Evolutionary conservation across 352 stramenopile species (phyloP).

Genomic region (Aphanomyces astaci): DNA sequence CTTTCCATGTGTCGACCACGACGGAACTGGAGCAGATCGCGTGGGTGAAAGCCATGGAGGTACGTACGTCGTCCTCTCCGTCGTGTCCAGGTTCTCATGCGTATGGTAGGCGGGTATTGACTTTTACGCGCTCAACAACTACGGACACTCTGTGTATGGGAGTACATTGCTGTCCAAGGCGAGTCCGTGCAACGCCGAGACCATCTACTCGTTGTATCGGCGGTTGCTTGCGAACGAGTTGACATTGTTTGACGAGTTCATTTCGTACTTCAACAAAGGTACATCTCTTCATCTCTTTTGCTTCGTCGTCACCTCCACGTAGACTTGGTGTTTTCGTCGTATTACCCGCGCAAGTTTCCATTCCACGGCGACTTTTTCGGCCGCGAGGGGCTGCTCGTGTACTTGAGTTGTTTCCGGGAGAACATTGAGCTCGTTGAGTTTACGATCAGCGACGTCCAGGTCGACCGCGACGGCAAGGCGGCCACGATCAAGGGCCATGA

Average conservation of each 20-base stretch:
- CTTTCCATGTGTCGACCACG: conserved; percentile 71
- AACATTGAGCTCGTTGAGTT: conserved; percentile 80
- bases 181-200: conserved; percentile 56
- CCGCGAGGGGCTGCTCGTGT: conserved; percentile 71
- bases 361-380: conserved; percentile 82
- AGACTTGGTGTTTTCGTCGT: conserved; percentile 80
- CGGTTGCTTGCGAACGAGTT: conserved; percentile 55
- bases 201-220: conserved; percentile 68
- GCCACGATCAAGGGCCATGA: conserved; percentile 70
- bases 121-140: conserved; percentile 71
- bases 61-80: conserved; percentile 16
- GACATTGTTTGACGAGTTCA: conserved; percentile 44
- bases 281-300: background rate
- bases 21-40: conserved; percentile 73
- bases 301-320: background rate
- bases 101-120: conserved; percentile 48
- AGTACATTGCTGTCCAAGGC: conserved; percentile 45
- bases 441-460: conserved; percentile 49
- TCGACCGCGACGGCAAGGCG: conserved; percentile 58
- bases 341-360: conserved; percentile 64
- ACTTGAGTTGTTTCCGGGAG: conserved; percentile 57
- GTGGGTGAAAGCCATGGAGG: conserved; percentile 82
- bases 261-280: conserved; percentile 85
- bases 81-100: background rate
- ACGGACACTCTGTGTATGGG: conserved; percentile 76